Evolutionary conservation across 139 green algal genomes (phyloP), one percentile per base, ranked within the genome.

Genomic region (Tetradesmus lagerheimii): DNA sequence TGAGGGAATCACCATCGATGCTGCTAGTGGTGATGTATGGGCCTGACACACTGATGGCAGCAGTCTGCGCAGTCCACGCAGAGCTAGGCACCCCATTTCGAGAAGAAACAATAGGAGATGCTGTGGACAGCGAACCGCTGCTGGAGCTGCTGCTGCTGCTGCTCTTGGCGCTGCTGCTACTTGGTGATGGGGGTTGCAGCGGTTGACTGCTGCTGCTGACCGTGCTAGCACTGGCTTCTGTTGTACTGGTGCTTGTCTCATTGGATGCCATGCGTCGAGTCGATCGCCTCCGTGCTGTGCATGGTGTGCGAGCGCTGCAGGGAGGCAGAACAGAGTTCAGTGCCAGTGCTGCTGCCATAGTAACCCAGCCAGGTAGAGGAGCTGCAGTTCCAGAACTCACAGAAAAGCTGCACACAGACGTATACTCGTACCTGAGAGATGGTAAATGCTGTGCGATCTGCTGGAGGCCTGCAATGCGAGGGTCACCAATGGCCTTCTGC

Each of bases 1-100:
- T 37, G n/a, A 89, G 45, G 0, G 71, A 64, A 35, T 89, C 85
- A 3, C 85, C 85, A 74, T 89, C 85, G 15, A 89, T 84, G 45
- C 67, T 83, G 66, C 64, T 76, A 34, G 85, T 89, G n/a, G 85
- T 89, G 85, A 83, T 43, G 45, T 89, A 89, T 16, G 85, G 67
- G 5, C 85, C 85, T 3, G 71, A 84, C 15, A 89, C 85, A 80
- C 85, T 83, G 43, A 89, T 83, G 35, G 85, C 74, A 31, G 85
- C 71, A 29, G 85, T 89, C 34, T 27, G 83, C 45, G 62, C 64
- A 29, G 64, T 66, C 62, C 83, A 64, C 20, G 23, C 11, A 31
- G 76, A 5, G 76, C 35, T 47, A 0, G 5, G 76, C 8, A 6
- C 15, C 1, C 18, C 23, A 53, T 8, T 29, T 2, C 37, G 76